Evolutionary conservation across 129 eudicot genomes (phyloP).

Genomic region (Calendula officinalis): DNA sequence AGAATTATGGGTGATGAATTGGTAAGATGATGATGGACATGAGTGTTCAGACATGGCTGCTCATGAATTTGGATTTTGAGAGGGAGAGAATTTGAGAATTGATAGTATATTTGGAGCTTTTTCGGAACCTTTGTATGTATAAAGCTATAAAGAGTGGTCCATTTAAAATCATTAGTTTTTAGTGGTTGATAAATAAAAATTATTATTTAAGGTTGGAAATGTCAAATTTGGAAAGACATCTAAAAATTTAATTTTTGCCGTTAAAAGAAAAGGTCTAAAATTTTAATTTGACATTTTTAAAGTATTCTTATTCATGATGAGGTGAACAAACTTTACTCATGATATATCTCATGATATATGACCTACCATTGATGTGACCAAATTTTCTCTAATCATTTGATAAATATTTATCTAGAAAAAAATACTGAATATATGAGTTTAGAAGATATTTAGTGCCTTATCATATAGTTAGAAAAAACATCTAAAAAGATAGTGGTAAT

Average conservation of each 20-base stretch:
- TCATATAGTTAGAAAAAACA: no score
- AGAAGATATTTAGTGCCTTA: no score
- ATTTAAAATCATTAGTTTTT: neutral
- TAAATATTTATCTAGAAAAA: no score
- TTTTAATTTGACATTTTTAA: neutral
- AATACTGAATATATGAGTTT: no score
- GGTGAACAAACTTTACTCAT: no score
- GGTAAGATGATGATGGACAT: conserved; percentile 28
- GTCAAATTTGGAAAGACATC: neutral
- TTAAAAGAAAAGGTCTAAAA: no score
- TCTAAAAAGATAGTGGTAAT: no score
- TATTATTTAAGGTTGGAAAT: neutral
- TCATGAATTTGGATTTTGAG: conserved; percentile 13
- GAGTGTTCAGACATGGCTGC: conserved; percentile 34
- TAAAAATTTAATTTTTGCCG: neutral
- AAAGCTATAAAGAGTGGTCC: conserved; percentile 11
- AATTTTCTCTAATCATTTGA: no score
- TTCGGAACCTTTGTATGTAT: conserved; percentile 12
- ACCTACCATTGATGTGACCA: no score
- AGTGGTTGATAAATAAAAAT: neutral
- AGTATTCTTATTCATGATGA: neutral
- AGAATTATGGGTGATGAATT: conserved; percentile 13
- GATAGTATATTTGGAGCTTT: conserved; percentile 3
- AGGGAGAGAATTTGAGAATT: neutral
- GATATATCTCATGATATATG: no score